Percentiles rank a stretch among this genome's conserved stretches.
Conservation (phyloP, 1,284 basidiomycete species). For the Melampsora larici-populina region DNA sequence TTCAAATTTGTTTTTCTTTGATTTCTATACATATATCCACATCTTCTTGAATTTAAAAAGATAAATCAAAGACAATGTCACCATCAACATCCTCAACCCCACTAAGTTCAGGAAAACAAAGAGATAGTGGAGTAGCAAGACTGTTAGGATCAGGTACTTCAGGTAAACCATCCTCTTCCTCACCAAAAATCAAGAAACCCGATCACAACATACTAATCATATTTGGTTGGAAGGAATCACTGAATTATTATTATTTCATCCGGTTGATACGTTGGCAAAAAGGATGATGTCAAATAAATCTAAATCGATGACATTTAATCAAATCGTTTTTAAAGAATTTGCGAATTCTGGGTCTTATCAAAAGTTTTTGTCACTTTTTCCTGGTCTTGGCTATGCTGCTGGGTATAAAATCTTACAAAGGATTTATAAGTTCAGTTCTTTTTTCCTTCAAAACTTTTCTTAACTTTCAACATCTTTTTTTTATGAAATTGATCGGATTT, state of each 20-base stretch:
- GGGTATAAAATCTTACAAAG: conserved; percentile 73
- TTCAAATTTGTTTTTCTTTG: too few relatives aligned
- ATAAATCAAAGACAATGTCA: conserved; percentile 9
- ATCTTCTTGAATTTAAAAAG: neutral
- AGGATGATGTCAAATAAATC: conserved; percentile 85
- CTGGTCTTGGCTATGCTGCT: conserved; percentile 94
- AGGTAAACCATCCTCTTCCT: conserved; percentile 75
- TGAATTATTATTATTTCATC: conserved; percentile 65
- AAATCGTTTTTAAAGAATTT: conserved; percentile 81
- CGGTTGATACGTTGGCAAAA: conserved; percentile 75
- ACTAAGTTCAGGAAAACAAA: conserved; percentile 46
- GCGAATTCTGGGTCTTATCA: conserved; percentile 62
- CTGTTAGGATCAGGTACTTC: conserved; percentile 87
- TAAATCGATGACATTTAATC: conserved; percentile 4
- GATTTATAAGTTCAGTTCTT: conserved; percentile 46
- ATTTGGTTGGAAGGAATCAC: conserved; percentile 69
- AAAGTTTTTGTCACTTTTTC: conserved; percentile 88
- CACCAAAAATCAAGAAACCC: conserved; percentile 80
- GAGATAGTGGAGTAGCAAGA: conserved; percentile 82
- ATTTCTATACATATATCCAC: too few relatives aligned
- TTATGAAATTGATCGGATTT: too few relatives aligned
- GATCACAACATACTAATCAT: too few relatives aligned
- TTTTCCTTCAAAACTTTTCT: neutral
- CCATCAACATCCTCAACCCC: too few relatives aligned
- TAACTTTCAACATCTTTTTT: too few relatives aligned